Base-by-base conservation (phyloP, 768 basidiomycete species). In the Inosperma sp. region DNA sequence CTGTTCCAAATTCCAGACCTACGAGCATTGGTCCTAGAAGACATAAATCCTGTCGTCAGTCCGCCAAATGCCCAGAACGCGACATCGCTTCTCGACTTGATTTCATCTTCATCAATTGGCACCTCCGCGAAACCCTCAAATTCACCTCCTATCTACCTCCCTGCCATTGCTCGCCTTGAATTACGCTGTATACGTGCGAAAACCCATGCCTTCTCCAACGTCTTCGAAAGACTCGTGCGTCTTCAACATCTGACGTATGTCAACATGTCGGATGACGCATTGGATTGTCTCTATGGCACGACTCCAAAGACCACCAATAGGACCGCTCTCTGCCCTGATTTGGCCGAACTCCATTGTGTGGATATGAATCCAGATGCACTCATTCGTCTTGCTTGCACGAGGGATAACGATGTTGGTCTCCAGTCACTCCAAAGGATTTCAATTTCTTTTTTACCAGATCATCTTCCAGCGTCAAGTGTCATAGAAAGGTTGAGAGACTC, bases 1-100 rank as follows among this genome's bases (percentile, higher is more conserved):
- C n/a, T 33, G 9, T 9, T 33, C 31, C 5, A 49, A 52, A 26
- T 55, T 75, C 21, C 49, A 49, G 8, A 60, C 3, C 59, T 82
- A 12, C 45, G 56, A 6, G 57, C 61, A 6, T 55, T 81, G 13
- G 56, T 62, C 9, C 48, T 81, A 19, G 79, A 81, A 57, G 78
- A 79, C 52, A 65, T 80, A 5, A 67, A 71, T 0, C 64, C 59
- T 6, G 67, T 61, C 21, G 60, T 79, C 26, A 68, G 65, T 51
- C 66, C 65, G 3, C 52, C 53, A 16, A 61, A 66, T 3, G 53
- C 37, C 59, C 3, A 57, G 31, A 33, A 33, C 9, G 10, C n/a
- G 10, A 9, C 31, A 16, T 33, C 9, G 10, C n/a, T 16, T 9
- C 9, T 9, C 9, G 16, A 16, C 31, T 9, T 9, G 31, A 9